A percentile compares a stretch with the other conserved stretches of the same genome.
These are phyloP conservation scores for Asterionellopsis glacialis DNA, from an alignment of 108 stramenopile species.

Conservation along the genomic window DNA sequence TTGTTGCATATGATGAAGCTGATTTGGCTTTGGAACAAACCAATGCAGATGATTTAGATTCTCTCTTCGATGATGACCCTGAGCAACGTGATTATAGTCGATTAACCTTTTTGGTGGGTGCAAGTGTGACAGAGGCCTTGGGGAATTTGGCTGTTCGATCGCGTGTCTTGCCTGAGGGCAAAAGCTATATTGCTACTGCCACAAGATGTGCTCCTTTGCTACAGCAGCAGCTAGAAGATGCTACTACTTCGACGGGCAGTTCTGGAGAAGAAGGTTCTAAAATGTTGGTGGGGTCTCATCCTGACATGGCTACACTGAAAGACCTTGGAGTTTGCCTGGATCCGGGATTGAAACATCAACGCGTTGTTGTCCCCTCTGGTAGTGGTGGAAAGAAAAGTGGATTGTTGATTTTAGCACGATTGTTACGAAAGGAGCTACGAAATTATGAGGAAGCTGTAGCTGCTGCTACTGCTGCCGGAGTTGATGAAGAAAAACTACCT, in stretches of 20 bases:
- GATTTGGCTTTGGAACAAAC: constrained; percentile 82
- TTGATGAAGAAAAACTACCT: constrained; percentile 3
- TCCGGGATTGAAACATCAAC: constrained; percentile 67
- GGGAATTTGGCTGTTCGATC: constrained; percentile 68
- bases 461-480: constrained; percentile 3
- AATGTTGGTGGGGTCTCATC: not conserved
- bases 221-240: constrained; percentile 16
- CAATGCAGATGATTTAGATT: constrained; percentile 30
- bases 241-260: constrained; percentile 2
- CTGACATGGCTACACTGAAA: constrained; percentile 49
- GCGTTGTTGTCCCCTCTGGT: constrained; percentile 46
- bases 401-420: constrained; percentile 51
- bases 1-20: constrained; percentile 75
- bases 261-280: constrained; percentile 10
- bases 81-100: constrained; percentile 48
- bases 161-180: constrained; percentile 67
- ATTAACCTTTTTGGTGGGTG: constrained; percentile 72
- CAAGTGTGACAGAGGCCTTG: constrained; percentile 73
- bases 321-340: constrained; percentile 72
- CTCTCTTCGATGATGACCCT: constrained; percentile 56
- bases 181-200: constrained; percentile 78
- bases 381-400: constrained; percentile 18
- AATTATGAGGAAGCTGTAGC: constrained; percentile 38
- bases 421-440: constrained; percentile 69
- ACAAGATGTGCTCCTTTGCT: constrained; percentile 40